A percentile compares a stretch with the other conserved stretches of the same genome.
Conservation (phyloP, 2,329 filamentous ascomycete genomes). For the Microcyclospora pomicola region DNA sequence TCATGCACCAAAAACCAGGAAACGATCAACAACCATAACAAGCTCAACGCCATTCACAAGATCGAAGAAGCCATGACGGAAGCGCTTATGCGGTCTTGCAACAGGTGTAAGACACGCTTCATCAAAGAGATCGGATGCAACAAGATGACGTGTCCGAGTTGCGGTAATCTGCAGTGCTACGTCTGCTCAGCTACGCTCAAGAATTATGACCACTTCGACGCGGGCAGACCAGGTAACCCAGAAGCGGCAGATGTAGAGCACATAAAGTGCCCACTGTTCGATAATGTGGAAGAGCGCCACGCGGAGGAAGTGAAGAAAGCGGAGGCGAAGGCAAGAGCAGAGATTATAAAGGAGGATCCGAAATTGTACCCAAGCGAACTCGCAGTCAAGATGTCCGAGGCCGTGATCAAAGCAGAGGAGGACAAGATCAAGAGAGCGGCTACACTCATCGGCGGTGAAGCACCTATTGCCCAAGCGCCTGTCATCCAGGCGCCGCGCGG, state of each 20-base stretch:
- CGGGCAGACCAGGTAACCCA: slow-evolving; percentile 20
- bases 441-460: too few relatives aligned
- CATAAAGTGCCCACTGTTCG: slow-evolving; percentile 51
- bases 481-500: too few relatives aligned
- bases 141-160: slow-evolving; percentile 62
- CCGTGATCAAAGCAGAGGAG: slow-evolving; percentile 4
- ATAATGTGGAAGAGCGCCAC: slow-evolving; percentile 46
- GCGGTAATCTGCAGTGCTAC: slow-evolving; percentile 45
- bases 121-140: slow-evolving; percentile 72
- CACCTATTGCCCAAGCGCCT: too few relatives aligned
- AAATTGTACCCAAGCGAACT: slow-evolving; percentile 45
- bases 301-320: slow-evolving; percentile 49
- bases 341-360: slow-evolving; percentile 46
- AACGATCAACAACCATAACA: slow-evolving; percentile 47
- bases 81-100: slow-evolving; percentile 65
- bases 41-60: slow-evolving; percentile 46
- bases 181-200: slow-evolving; percentile 53
- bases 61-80: slow-evolving; percentile 78
- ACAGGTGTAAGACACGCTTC: slow-evolving; percentile 57
- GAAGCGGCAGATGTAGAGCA: slow-evolving; percentile 21
- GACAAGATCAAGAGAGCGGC: neutral
- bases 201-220: slow-evolving; percentile 57
- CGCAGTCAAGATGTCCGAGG: slow-evolving; percentile 44
- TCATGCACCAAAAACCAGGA: slow-evolving; percentile 39
- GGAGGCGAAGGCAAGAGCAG: slow-evolving; percentile 42